Percentiles rank a stretch among this genome's conserved stretches.
These are phyloP conservation scores for Fagopyrum esculentum DNA, from an alignment of 148 eudicot genomes.

Conservation along the genomic window DNA sequence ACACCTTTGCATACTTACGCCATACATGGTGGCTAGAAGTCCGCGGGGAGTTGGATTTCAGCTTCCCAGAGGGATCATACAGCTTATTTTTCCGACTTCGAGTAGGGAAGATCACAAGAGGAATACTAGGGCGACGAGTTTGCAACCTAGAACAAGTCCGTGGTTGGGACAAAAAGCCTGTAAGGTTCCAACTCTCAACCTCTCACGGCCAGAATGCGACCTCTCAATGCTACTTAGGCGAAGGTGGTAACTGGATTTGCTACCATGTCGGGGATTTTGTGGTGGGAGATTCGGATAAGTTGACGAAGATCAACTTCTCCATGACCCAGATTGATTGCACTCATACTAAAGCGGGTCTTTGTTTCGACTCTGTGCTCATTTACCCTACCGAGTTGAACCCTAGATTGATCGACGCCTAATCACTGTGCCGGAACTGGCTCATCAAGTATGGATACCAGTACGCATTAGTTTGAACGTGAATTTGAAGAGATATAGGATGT, in stretches of 20 bases:
- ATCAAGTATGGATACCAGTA: too few species aligned
- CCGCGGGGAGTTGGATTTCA: slow-evolving; percentile 50
- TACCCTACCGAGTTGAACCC: slow-evolving; percentile 28
- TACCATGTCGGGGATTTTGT: slow-evolving; percentile 62
- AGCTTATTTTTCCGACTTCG: slow-evolving; percentile 54
- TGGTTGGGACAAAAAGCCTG: slow-evolving; percentile 71
- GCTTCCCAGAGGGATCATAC: slow-evolving; percentile 47
- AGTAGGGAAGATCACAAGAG: slow-evolving; percentile 34
- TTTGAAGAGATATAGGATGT: background rate
- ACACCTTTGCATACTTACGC: slow-evolving; percentile 55
- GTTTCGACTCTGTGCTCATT: slow-evolving; percentile 61
- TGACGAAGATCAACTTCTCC: slow-evolving; percentile 42
- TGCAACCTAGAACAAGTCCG: slow-evolving; percentile 36
- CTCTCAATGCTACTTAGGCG: slow-evolving; percentile 32
- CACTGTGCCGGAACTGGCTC: too few species aligned
- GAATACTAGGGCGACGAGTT: slow-evolving; percentile 22
- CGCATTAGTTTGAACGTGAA: background rate
- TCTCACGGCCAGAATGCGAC: slow-evolving; percentile 34
- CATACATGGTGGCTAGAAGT: slow-evolving; percentile 86
- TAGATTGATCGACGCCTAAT: background rate
- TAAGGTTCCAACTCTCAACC: slow-evolving; percentile 37
- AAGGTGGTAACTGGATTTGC: slow-evolving; percentile 38
- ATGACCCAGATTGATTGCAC: slow-evolving; percentile 82
- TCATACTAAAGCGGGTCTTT: slow-evolving; percentile 67
- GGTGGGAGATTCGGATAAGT: slow-evolving; percentile 19